Conservation (phyloP, 2,329 filamentous ascomycete species). For the Knufia petricola region DNA sequence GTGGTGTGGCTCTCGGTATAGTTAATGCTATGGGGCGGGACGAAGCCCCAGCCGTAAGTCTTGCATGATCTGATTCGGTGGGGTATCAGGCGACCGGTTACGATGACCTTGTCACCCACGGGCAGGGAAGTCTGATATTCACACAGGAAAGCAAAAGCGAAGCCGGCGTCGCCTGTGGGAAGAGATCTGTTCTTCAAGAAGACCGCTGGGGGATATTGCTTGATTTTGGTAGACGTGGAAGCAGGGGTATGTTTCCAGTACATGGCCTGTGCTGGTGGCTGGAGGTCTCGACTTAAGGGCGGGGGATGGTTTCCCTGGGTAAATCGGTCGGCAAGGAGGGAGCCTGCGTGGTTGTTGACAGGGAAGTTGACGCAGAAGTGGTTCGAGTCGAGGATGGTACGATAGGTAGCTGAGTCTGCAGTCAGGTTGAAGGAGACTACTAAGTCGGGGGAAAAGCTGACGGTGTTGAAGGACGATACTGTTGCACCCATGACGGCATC, state of each 20-base stretch:
- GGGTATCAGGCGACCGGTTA: background rate
- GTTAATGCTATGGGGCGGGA: too few species aligned
- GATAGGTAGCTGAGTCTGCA: constrained; percentile 3
- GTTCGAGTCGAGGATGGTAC: background rate
- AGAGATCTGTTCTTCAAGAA: background rate
- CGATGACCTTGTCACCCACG: constrained; percentile 5
- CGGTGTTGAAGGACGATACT: constrained; percentile 8
- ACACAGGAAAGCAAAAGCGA: constrained; percentile 7
- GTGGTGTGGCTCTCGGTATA: too few species aligned
- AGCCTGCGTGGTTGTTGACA: background rate
- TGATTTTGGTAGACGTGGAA: background rate
- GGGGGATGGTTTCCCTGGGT: background rate
- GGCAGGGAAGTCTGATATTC: constrained; percentile 4
- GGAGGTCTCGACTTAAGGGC: background rate
- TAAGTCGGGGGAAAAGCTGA: background rate
- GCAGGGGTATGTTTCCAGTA: background rate
- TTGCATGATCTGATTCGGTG: background rate
- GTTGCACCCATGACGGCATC: background rate
- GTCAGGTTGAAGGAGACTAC: constrained; percentile 6
- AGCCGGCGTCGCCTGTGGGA: background rate
- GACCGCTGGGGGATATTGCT: background rate
- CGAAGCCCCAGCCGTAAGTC: constrained; percentile 4
- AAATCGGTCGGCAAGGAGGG: background rate
- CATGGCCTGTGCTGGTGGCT: background rate
- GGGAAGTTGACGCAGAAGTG: constrained; percentile 5